phyloP scores from a whole-genome alignment of 306 rosid genomes.

The Lathyrus oleraceus region DNA sequence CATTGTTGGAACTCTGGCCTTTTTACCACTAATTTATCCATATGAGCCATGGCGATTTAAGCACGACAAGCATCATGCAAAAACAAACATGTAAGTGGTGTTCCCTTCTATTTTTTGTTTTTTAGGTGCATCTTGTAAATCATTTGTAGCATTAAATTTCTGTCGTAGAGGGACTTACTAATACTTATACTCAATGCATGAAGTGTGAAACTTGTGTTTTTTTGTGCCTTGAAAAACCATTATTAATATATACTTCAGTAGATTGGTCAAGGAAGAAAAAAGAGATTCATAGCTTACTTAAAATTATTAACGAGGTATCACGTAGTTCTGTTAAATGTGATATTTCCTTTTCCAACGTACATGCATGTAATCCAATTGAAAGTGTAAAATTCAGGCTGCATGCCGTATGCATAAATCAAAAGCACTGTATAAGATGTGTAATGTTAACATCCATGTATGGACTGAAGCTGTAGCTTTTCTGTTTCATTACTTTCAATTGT shows the following conservation, averaged over 20 bases:
- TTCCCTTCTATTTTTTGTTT: conserved; percentile 2
- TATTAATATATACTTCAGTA: conserved; percentile 16
- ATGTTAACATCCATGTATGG: conserved; percentile 2
- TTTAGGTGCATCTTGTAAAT: conserved; percentile 21
- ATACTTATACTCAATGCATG: conserved; percentile 12
- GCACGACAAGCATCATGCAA: conserved; percentile 97
- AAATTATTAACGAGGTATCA: not conserved
- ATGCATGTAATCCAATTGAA: not conserved
- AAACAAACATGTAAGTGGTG: conserved; percentile 83
- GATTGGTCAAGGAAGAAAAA: not conserved
- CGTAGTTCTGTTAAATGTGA: conserved; percentile 1
- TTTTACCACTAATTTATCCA: conserved; percentile 91
- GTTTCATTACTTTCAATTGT: conserved; percentile 27
- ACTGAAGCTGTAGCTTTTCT: conserved; percentile 23
- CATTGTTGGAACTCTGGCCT: conserved; percentile 91
- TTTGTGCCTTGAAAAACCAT: conserved; percentile 11
- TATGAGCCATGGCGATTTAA: conserved; percentile 98
- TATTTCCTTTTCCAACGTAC: not conserved
- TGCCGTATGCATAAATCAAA: not conserved
- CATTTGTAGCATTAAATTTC: conserved; percentile 13
- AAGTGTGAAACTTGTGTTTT: conserved; percentile 15
- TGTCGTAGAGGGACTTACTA: not conserved
- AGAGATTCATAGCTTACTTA: not conserved
- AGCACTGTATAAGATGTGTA: conserved; percentile 6
- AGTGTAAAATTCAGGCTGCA: conserved; percentile 11